Base-by-base conservation (phyloP, 306 rosid genomes). In the Ochetophila trinervis region DNA sequence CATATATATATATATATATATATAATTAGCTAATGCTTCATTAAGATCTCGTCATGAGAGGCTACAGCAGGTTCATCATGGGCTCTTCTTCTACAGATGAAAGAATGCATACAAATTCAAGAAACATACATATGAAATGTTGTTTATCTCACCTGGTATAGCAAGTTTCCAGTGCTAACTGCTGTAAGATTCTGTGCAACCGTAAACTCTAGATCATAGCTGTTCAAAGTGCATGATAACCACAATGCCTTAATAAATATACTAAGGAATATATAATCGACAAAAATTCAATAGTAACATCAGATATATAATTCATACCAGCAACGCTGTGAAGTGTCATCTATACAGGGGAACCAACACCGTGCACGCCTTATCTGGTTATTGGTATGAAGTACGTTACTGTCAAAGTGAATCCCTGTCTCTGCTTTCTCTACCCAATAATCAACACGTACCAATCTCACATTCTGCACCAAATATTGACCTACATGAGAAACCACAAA, bases 311-410 rank as follows among this genome's bases (percentile, higher is more conserved):
- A 59, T 49, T 36, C 63, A 19, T 87, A 91, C 99, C 95, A 87
- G 83, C 99, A 93, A 74, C 73, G 86, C 78, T 93, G 97, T 40
- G 80, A 82, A 80, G 73, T 78, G 85, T 89, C 96, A 71, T 93
- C 97, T 48, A 87, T 77, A 71, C 99, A 93, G 27, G 99, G 99
- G 81, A 93, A 93, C 97, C 97, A 93, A 74, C 97, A 93, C 60
- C 96, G 80, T 24, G 97, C 97, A 63, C 91, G 95, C 74, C 94
- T 82, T 60, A 86, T 84, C 84, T 93, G 99, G 83, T 84, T 87
- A 82, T 90, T 87, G 15, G 94, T 93, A 63, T 83, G 91, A 36
- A 91, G 86, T 66, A 89, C 78, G 54, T 74, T 72, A 59, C 81
- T 79, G 53, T 73, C 68, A 76, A 86, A 82, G 77, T 84, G 89